Percentiles rank a stretch among this genome's conserved stretches.
Conservation (phyloP, 768 basidiomycete species). For the Austroboletus festivus region DNA sequence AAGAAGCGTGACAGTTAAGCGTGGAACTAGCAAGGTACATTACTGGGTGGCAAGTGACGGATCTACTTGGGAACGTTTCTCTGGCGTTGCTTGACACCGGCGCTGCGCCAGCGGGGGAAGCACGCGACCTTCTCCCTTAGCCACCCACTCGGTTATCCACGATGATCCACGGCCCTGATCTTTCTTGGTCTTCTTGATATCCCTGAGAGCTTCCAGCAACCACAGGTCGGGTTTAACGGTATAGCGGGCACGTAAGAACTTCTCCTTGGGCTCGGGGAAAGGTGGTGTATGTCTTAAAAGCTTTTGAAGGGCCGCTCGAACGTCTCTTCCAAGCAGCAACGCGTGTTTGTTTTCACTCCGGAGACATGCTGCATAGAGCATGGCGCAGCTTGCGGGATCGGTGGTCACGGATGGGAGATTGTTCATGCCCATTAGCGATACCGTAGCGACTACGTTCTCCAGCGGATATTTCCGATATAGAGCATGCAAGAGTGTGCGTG, state of each 20-base stretch:
- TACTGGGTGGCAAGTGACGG: not conserved
- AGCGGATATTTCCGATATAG: conserved; percentile 48
- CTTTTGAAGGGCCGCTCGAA: conserved; percentile 41
- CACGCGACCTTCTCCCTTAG: conserved; percentile 19
- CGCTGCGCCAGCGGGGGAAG: conserved; percentile 19
- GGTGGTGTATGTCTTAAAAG: conserved; percentile 25
- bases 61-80: not conserved
- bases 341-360: conserved; percentile 42
- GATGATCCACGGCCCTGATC: conserved; percentile 27
- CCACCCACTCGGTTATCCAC: conserved; percentile 30
- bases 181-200: conserved; percentile 33
- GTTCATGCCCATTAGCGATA: conserved; percentile 55
- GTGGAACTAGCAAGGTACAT: conserved; percentile 1
- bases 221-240: conserved; percentile 36
- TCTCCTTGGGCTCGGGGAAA: conserved; percentile 18
- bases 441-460: conserved; percentile 45
- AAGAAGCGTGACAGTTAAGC: conserved; percentile 3
- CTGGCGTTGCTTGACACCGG: conserved; percentile 10
- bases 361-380: conserved; percentile 56
- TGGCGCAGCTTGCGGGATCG: conserved; percentile 56
- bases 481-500: conserved; percentile 55
- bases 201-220: conserved; percentile 35
- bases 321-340: conserved; percentile 37
- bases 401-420: conserved; percentile 48
- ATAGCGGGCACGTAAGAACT: conserved; percentile 20